These are phyloP conservation scores for Pythium aristosporum DNA, from an alignment of 352 stramenopile species.

Conservation along the genomic window DNA sequence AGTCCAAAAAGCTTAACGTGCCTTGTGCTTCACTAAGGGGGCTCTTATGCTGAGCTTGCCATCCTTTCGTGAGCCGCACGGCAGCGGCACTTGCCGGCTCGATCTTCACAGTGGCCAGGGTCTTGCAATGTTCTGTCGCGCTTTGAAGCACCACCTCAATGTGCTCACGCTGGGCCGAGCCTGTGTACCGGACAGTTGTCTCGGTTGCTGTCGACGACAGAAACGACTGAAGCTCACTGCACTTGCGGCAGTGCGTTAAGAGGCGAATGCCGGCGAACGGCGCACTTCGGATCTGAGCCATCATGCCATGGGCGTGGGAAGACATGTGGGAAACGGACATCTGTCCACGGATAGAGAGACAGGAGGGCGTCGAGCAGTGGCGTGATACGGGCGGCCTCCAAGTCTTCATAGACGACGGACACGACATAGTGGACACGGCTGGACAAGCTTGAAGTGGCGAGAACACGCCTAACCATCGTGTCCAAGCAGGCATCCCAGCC, in stretches of 20 bases:
- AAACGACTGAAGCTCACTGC: neutral
- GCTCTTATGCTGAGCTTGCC: neutral
- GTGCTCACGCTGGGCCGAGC: neutral
- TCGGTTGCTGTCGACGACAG: neutral
- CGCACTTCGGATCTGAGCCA: no score
- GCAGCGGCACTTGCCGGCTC: neutral
- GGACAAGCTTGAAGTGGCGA: neutral
- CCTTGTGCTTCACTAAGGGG: neutral
- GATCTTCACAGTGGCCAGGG: neutral
- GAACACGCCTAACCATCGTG: neutral
- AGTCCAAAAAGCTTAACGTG: neutral
- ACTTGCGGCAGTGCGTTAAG: neutral
- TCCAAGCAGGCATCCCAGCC: neutral
- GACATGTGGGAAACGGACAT: neutral
- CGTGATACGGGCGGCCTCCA: neutral
- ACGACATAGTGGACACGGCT: neutral
- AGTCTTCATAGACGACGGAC: neutral
- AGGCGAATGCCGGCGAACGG: neutral
- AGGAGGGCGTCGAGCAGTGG: neutral
- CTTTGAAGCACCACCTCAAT: neutral
- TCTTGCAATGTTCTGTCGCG: neutral
- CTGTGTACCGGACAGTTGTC: neutral
- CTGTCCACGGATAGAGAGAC: neutral
- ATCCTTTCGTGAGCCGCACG: neutral
- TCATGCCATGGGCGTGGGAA: neutral